Evolutionary conservation across 2,329 filamentous ascomycete species (phyloP), one percentile per base, ranked within the genome.

Genomic region (Fusarium virguliforme): DNA sequence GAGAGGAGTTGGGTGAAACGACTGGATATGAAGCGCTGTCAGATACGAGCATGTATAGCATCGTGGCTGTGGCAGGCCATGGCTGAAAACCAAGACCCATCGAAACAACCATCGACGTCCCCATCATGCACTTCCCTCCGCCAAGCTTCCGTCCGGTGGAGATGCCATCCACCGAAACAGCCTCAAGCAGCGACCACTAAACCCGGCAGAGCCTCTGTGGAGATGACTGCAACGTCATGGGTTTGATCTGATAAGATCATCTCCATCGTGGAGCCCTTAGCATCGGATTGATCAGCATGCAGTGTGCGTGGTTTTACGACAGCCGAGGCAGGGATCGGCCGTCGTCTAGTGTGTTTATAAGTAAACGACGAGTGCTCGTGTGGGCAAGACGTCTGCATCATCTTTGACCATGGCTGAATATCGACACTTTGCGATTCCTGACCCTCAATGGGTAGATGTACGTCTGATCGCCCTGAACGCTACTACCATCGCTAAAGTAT

Each of bases 391-490:
- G 38, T 10, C 37, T 32, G 15, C 13, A 24, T 48, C 15, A 30
- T 40, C 13, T 48, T n/a, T 5, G 18, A 26, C 12, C 48, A 67
- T 74, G 65, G 64, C 72, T 0, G 70, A 71, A 46, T 54, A 70
- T 41, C 58, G 61, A 58, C 59, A 66, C 22, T 66, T 65, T 38
- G 62, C 64, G 7, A 38, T 37, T 4, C 65, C 57, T 1, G 50
- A 67, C 40, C 63, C 67, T 13, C 34, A 70, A 40, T 73, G 63
- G 60, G 59, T 46, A 10, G 63, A 66, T 40, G 70, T 61, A 38
- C 34, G 54, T 55, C 32, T 10, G 26, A 15, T n/a, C 8, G 4
- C 32, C 54, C 2, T 41, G 15, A 60, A 38, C 34, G 32, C 32
- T 32, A 48, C 18, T 37, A 50, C 53, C 30, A 30, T 34, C 30